A percentile compares a stretch with the other conserved stretches of the same genome.
Evolutionary conservation across 441 rosid species (phyloP).

Genomic region (Heliophila coronopifolia): DNA sequence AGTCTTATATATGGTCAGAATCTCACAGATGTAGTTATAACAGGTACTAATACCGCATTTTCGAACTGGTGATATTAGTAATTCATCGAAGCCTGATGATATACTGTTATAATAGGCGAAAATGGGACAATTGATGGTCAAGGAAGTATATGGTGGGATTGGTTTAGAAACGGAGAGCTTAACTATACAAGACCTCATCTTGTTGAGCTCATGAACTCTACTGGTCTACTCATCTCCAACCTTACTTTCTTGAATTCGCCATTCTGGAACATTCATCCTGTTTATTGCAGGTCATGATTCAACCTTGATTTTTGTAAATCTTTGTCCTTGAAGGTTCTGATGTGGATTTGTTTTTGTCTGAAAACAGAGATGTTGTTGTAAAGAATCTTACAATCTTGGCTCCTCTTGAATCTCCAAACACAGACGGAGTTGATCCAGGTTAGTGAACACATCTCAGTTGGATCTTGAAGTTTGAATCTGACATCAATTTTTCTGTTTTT

Average conservation of each 20-base stretch:
- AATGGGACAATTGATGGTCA: slow-evolving; percentile 95
- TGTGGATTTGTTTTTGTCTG: slow-evolving; percentile 35
- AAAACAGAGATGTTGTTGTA: slow-evolving; percentile 78
- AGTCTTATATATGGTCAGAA: slow-evolving; percentile 89
- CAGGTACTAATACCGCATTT: slow-evolving; percentile 44
- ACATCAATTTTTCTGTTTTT: slow-evolving; percentile 1
- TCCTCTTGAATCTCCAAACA: slow-evolving; percentile 92
- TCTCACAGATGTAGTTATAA: slow-evolving; percentile 80
- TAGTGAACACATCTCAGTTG: no score
- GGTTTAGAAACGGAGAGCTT: slow-evolving; percentile 59
- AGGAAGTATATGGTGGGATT: slow-evolving; percentile 87
- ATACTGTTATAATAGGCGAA: slow-evolving; percentile 52
- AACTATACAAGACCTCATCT: slow-evolving; percentile 91
- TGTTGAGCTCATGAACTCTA: slow-evolving; percentile 86
- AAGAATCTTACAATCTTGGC: slow-evolving; percentile 83
- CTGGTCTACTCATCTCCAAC: slow-evolving; percentile 70
- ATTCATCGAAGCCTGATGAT: slow-evolving; percentile 14
- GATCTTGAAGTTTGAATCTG: background rate
- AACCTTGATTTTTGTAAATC: background rate
- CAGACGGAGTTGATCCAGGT: slow-evolving; percentile 98
- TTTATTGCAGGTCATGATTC: slow-evolving; percentile 72
- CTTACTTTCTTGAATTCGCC: slow-evolving; percentile 87
- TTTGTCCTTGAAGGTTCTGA: slow-evolving; percentile 26
- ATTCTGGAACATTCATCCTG: slow-evolving; percentile 96
- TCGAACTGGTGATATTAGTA: background rate